These are phyloP conservation scores for Pseudognaphalium luteoalbum DNA, from an alignment of 129 eudicot genomes.

Conservation along the genomic window DNA sequence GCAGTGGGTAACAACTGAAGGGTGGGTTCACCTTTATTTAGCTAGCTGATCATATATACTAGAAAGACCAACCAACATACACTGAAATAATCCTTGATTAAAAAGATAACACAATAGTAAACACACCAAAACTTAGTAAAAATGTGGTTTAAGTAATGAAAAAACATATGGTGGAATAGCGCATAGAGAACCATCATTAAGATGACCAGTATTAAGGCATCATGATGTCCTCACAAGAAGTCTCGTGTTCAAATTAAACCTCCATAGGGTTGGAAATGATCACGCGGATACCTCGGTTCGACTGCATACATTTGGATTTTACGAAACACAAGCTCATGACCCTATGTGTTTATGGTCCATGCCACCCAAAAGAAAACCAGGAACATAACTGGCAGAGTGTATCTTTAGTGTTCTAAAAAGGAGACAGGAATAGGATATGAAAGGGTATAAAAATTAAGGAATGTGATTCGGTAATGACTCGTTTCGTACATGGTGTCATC, in stretches of 20 bases:
- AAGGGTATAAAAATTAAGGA: not conserved
- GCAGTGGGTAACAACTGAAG: not conserved
- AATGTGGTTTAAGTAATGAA: too few relatives aligned
- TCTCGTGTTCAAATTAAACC: too few relatives aligned
- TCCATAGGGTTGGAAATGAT: too few relatives aligned
- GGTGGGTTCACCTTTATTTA: not conserved
- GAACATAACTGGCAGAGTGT: not conserved
- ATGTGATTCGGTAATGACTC: not conserved
- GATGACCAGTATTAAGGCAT: too few relatives aligned
- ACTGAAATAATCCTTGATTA: not conserved
- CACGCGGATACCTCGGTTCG: too few relatives aligned
- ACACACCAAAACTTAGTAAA: too few relatives aligned
- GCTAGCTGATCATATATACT: not conserved
- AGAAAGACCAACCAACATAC: not conserved
- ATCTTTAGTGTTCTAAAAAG: not conserved
- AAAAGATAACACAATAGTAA: too few relatives aligned
- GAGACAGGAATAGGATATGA: slow-evolving; percentile 22
- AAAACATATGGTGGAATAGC: too few relatives aligned
- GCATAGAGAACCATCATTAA: too few relatives aligned
- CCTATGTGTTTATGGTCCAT: not conserved
- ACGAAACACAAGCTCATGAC: not conserved
- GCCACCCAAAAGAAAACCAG: not conserved
- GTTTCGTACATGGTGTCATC: not conserved
- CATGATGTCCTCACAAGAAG: too few relatives aligned
- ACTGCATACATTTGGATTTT: too few relatives aligned